Percentiles rank a stretch among this genome's conserved stretches.
These are phyloP conservation scores for Pythium inflatum DNA, from an alignment of 352 stramenopile genomes.

Conservation along the genomic window DNA sequence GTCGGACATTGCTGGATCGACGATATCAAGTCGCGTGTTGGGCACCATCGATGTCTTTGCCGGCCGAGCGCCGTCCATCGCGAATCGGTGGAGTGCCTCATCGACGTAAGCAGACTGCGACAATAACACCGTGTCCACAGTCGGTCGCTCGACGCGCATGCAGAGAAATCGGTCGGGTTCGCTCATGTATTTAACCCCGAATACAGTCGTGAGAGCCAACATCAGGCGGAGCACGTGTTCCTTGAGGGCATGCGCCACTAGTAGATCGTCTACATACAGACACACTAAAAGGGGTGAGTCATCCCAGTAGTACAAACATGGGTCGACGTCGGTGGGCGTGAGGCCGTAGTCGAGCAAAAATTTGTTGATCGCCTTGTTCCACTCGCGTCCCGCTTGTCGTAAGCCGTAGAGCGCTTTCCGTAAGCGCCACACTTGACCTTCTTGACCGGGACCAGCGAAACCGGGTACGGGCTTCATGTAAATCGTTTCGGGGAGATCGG, in stretches of 20 bases:
- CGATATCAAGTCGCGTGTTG: conserved; percentile 21
- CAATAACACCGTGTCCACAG: background rate
- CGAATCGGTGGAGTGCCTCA: conserved; percentile 17
- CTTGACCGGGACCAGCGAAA: background rate
- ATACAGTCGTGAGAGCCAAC: background rate
- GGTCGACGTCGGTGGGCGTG: conserved; percentile 12
- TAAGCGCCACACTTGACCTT: conserved; percentile 30
- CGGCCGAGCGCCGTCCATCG: background rate
- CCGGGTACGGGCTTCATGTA: conserved; percentile 13
- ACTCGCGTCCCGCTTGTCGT: conserved; percentile 33
- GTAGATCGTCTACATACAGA: conserved; percentile 40
- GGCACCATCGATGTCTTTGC: conserved; percentile 13
- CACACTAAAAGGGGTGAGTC: conserved; percentile 31
- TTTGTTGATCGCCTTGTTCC: too few relatives aligned
- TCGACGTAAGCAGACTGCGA: conserved; percentile 3
- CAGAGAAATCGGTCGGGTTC: conserved; percentile 5
- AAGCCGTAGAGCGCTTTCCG: conserved; percentile 36
- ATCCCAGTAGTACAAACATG: conserved; percentile 34
- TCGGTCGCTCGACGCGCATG: conserved; percentile 2
- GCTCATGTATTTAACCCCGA: conserved; percentile 13
- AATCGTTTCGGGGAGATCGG: background rate
- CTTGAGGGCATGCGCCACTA: conserved; percentile 1
- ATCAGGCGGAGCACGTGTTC: conserved; percentile 3
- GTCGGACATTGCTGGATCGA: too few relatives aligned
- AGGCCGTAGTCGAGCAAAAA: conserved; percentile 17